A percentile compares a stretch with the other conserved stretches of the same genome.
phyloP scores from a whole-genome alignment of 345 rosid genomes.

The Citrus sp. region DNA sequence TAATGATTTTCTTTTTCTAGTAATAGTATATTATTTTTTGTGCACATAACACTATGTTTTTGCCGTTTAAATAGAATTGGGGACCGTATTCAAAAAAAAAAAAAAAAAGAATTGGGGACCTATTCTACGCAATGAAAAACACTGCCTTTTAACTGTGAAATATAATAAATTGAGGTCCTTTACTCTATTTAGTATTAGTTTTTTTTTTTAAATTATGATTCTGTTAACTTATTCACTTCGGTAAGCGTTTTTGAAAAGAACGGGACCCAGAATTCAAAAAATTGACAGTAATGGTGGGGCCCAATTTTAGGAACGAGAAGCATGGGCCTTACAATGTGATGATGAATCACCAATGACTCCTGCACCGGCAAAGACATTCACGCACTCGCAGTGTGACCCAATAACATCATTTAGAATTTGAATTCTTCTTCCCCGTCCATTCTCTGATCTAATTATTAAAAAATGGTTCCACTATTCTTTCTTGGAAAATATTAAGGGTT shows the following conservation, averaged over 20 bases:
- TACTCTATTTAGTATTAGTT: too few species aligned
- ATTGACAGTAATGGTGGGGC: not conserved
- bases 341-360: not conserved
- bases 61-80: too few species aligned
- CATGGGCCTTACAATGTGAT: not conserved
- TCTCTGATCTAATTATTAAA: not conserved
- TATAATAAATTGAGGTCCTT: too few species aligned
- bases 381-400: not conserved
- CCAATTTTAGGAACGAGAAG: not conserved
- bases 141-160: too few species aligned
- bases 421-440: not conserved
- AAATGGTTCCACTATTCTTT: not conserved
- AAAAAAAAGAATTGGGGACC: too few species aligned
- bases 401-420: not conserved
- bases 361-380: not conserved
- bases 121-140: too few species aligned
- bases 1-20: too few species aligned
- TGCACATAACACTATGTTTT: too few species aligned
- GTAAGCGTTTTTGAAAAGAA: not conserved
- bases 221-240: not conserved
- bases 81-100: too few species aligned
- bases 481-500: not conserved
- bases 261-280: conserved; percentile 4
- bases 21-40: too few species aligned
- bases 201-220: too few species aligned